These are phyloP conservation scores for Pleurozium schreberi DNA, from an alignment of 225 moss, liverwort and hornwort species.

Conservation along the genomic window DNA sequence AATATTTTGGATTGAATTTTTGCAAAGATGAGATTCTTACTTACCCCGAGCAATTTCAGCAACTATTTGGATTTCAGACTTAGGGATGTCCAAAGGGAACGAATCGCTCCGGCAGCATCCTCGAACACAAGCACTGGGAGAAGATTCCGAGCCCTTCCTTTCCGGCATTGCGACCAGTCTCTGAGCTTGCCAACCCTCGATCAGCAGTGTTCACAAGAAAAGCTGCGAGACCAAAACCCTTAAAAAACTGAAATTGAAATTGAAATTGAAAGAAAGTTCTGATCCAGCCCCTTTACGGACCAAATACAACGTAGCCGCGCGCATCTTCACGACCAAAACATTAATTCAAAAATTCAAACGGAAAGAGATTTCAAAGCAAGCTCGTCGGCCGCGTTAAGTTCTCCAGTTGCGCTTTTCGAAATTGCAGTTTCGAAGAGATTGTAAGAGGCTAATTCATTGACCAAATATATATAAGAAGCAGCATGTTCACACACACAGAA, in stretches of 20 bases:
- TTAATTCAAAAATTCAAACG: too few relatives aligned
- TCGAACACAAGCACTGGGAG: conserved; percentile 27
- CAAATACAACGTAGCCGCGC: too few relatives aligned
- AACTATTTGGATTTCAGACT: conserved; percentile 30
- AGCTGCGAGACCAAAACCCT: too few relatives aligned
- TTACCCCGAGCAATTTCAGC: conserved; percentile 51
- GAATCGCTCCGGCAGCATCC: conserved; percentile 45
- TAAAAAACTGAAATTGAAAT: neutral
- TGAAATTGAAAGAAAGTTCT: too few relatives aligned
- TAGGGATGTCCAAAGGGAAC: conserved; percentile 31
- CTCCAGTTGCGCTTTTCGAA: too few relatives aligned
- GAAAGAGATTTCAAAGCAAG: too few relatives aligned
- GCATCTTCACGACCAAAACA: too few relatives aligned
- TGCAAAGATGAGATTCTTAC: neutral
- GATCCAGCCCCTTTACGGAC: too few relatives aligned
- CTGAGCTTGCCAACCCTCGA: neutral
- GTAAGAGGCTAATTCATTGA: neutral
- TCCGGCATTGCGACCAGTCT: conserved; percentile 16
- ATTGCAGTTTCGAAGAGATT: neutral
- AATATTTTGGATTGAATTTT: neutral
- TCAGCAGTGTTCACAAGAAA: neutral
- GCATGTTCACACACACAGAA: neutral
- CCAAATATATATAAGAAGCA: neutral
- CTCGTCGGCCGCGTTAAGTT: too few relatives aligned
- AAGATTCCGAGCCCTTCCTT: neutral